A percentile compares a stretch with the other conserved stretches of the same genome.
Conservation (phyloP, 2,329 filamentous ascomycete species). For the Madurella mycetomatis region DNA sequence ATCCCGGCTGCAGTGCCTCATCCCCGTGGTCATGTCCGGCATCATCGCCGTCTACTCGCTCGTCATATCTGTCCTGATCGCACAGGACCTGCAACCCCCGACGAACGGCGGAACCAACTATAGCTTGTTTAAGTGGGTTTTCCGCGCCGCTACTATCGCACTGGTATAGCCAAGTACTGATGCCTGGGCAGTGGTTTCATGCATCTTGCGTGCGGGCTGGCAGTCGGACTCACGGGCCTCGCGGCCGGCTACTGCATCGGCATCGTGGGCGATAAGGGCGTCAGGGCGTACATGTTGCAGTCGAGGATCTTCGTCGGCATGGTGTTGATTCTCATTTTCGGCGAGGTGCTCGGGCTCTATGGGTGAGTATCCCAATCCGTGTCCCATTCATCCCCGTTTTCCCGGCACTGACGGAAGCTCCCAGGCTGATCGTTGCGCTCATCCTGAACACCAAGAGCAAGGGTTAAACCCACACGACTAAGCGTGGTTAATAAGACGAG, state of each 20-base stretch:
- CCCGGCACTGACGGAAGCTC: slow-evolving; percentile 22
- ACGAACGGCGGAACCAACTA: slow-evolving; percentile 59
- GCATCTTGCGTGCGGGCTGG: slow-evolving; percentile 86
- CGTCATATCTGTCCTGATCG: slow-evolving; percentile 93
- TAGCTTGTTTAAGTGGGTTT: slow-evolving; percentile 73
- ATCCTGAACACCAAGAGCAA: slow-evolving; percentile 86
- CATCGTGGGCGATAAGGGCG: slow-evolving; percentile 88
- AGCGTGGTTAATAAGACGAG: neutral
- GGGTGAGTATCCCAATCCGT: slow-evolving; percentile 64
- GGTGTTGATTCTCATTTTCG: slow-evolving; percentile 98
- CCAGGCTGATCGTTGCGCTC: slow-evolving; percentile 82
- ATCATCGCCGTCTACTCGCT: slow-evolving; percentile 98
- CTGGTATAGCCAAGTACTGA: slow-evolving; percentile 15
- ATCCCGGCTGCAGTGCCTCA: slow-evolving; percentile 57
- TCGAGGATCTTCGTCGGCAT: slow-evolving; percentile 96
- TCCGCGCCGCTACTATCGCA: neutral
- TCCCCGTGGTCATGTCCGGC: slow-evolving; percentile 95
- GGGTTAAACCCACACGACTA: slow-evolving; percentile 40
- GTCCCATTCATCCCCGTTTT: slow-evolving; percentile 29
- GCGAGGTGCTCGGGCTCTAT: slow-evolving; percentile 93
- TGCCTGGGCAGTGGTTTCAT: slow-evolving; percentile 66
- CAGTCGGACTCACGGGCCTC: slow-evolving; percentile 86
- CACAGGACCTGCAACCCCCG: slow-evolving; percentile 77
- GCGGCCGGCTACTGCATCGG: slow-evolving; percentile 96
- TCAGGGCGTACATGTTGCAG: slow-evolving; percentile 93